Base-by-base conservation (phyloP, 768 basidiomycete genomes). In the Termitomyces titanicus region DNA sequence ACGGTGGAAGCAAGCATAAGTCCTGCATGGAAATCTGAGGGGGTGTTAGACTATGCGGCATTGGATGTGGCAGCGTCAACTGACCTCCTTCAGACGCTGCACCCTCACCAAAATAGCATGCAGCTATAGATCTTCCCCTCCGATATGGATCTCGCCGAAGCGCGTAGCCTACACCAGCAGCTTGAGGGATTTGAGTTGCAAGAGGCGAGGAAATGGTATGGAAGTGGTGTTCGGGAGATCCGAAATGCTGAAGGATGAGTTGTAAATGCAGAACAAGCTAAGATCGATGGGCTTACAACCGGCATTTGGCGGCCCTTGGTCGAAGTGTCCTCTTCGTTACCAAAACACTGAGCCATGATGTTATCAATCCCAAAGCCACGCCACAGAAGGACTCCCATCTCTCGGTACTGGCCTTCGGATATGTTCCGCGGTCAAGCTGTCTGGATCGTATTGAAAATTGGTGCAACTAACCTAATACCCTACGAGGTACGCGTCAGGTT, bases 241-340 rank as follows among this genome's bases (percentile, higher is more conserved):
- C 91, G 68, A 94, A 93, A 65, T 98, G 94, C 82, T 93, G 27
- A 22, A 37, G 2, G 12, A 17, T 56, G 57, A 52, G 46, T 47
- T n/a, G 37, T 60, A n/a, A 60, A 50, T 42, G 42, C 33, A 29
- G 10, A 33, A 12, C 12, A 44, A 37, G 39, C 12, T 18, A 25
- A 4, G 18, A 27, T 8, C 18, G 38, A 46, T 38, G 31, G 22
- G 68, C 80, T 54, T 78, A 92, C 91, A 57, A 95, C 90, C 12
- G 94, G 94, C 94, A 97, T 96, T 66, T 95, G 92, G 34, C 91
- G 79, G 17, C 94, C 94, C 66, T 94, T 94, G 8, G 88, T 84
- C 11, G 84, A 81, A 11, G 69, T 78, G 67, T 98, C 94, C 57
- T 91, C 83, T 62, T 83, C 73, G 61, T 91, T 95, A 31, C 92